Evolutionary conservation across 192 early-diverging fungal species (phyloP), one percentile per base, ranked within the genome.

Genomic region (Mortierella hygrophila): DNA sequence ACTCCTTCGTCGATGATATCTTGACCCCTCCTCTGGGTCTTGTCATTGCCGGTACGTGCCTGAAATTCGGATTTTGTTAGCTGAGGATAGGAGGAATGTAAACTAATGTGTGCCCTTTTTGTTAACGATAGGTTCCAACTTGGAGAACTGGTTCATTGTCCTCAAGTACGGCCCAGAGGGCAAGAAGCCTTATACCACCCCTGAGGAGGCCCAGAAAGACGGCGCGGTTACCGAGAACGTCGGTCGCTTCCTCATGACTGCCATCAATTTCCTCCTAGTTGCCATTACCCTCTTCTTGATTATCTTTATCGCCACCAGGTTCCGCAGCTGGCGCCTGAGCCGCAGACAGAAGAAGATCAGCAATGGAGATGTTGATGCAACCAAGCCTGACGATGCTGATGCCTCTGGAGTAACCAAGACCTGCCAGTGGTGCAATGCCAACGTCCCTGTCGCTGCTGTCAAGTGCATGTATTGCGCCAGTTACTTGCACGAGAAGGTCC

Each of bases 121-220:
- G 32, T 13, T 6, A 52, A 2, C 20, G 75, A 76, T 35, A 89
- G 88, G 84, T 23, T 79, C 85, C 54, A 87, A 89, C 75, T 79
- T 89, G 55, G 89, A 85, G 72, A 89, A 89, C 74, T 89, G 72
- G 69, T 89, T 89, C 76, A 88, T 89, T 75, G 47, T 89, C n/a
- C 42, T 89, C 55, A 80, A 77, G 46, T 70, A 68, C 0, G 89
- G 85, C 5, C 49, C 76, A 4, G 46, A 37, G 0, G 46, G 41
- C 3, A 69, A 44, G 29, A 9, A 38, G 4, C 26, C 9, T 0
- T 89, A 89, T 79, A 3, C 55, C 55, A 89, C 85, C 11, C 70
- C 78, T 8, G 79, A 81, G 4, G 70, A 85, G 46, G 89, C 89
- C 41, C 89, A 89, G 71, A 49, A 10, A 4, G 89, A 85, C 35